Percentiles rank a stretch among this genome's conserved stretches.
phyloP scores from a whole-genome alignment of 352 stramenopile genomes.

The Thalassiosira mediterranea region DNA sequence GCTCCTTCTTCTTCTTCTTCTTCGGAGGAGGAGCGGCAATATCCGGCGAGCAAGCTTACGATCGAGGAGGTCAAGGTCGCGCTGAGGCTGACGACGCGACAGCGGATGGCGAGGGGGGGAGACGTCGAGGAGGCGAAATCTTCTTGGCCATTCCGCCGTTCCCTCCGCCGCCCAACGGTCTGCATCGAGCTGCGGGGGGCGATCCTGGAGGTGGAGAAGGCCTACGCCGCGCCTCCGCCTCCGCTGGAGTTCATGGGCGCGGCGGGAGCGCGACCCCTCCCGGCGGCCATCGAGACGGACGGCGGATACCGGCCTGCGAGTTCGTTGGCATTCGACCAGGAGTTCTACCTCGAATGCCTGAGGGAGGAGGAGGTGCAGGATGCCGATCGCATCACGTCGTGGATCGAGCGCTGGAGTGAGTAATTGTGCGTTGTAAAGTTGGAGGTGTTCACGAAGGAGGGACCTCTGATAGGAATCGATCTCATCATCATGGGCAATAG shows the following conservation, averaged over 20 bases:
- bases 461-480: too few species aligned
- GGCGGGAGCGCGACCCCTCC: neutral
- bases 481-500: too few species aligned
- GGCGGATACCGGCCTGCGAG: neutral
- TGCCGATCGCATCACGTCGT: slow-evolving; percentile 50
- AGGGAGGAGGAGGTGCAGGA: slow-evolving; percentile 26
- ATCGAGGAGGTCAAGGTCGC: neutral
- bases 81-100: neutral
- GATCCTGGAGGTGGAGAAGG: neutral
- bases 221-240: neutral
- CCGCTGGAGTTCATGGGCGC: neutral
- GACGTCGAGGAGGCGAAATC: neutral
- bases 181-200: neutral
- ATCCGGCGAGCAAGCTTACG: neutral
- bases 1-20: too few species aligned
- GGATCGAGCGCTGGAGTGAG: slow-evolving; percentile 48
- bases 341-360: slow-evolving; percentile 34
- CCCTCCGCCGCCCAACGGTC: neutral
- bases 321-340: slow-evolving; percentile 36
- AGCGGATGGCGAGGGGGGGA: neutral
- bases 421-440: neutral
- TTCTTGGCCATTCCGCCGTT: neutral
- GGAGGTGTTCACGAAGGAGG: neutral
- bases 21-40: too few species aligned
- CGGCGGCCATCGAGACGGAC: too few species aligned